Conservation (phyloP, 495 filamentous ascomycete genomes). For the Penicillium maclennaniae region DNA sequence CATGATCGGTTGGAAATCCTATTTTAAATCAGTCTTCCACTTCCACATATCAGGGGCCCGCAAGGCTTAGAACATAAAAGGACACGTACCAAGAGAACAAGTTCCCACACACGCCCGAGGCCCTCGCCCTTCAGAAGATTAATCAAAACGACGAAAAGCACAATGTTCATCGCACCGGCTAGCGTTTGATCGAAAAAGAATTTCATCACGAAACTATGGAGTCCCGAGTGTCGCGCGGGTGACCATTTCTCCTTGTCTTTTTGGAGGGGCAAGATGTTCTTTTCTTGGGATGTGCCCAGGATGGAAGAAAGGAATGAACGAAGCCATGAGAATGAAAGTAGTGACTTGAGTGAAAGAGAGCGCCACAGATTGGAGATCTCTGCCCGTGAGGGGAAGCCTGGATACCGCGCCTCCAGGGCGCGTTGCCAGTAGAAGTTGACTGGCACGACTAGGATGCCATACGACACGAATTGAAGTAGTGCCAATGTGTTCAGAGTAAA, state of each 20-base stretch:
- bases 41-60: background rate
- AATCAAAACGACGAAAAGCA: conserved; percentile 64
- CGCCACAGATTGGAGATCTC: conserved; percentile 18
- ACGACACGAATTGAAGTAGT: conserved; percentile 75
- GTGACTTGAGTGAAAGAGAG: conserved; percentile 6
- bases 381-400: conserved; percentile 37
- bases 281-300: conserved; percentile 25
- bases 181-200: conserved; percentile 78
- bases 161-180: conserved; percentile 71
- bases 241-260: conserved; percentile 49
- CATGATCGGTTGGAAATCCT: conserved; percentile 69
- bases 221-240: conserved; percentile 26
- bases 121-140: conserved; percentile 47
- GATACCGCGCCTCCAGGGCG: conserved; percentile 52
- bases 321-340: conserved; percentile 42
- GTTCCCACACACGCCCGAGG: conserved; percentile 24
- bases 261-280: conserved; percentile 33
- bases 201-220: conserved; percentile 73
- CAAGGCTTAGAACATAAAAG: conserved; percentile 1
- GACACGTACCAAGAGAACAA: conserved; percentile 35
- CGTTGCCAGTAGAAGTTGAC: conserved; percentile 86
- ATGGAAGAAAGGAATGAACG: conserved; percentile 20
- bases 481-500: conserved; percentile 55
- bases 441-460: conserved; percentile 69
- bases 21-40: background rate